Conservation (phyloP, 2,329 filamentous ascomycete species). For the Fusarium sp. region DNA sequence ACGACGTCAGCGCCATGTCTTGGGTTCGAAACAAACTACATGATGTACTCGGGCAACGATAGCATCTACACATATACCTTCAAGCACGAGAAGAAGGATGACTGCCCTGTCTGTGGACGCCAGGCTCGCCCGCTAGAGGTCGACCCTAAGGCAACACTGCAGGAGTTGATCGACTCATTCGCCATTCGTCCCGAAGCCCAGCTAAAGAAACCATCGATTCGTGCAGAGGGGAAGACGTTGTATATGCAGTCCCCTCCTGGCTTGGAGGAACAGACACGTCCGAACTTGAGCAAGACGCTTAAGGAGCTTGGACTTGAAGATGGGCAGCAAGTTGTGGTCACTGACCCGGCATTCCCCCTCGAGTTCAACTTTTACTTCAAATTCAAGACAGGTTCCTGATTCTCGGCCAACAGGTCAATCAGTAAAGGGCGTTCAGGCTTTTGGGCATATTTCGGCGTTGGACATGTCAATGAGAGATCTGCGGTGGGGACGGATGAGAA, state of each 20-base stretch:
- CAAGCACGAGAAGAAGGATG: constrained; percentile 90
- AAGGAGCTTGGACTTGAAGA: constrained; percentile 77
- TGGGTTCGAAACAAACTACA: constrained; percentile 87
- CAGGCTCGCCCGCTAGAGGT: constrained; percentile 81
- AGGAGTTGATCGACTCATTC: constrained; percentile 87
- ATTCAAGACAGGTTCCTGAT: constrained; percentile 55
- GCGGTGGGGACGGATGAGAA: constrained; percentile 24
- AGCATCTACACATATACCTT: constrained; percentile 98
- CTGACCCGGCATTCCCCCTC: constrained; percentile 88
- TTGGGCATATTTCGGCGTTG: constrained; percentile 50
- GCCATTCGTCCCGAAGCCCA: constrained; percentile 89
- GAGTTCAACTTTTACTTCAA: constrained; percentile 71
- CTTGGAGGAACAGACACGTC: constrained; percentile 85
- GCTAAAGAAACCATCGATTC: constrained; percentile 91
- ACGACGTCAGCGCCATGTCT: constrained; percentile 85
- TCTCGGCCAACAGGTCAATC: neutral
- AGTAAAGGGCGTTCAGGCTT: constrained; percentile 38
- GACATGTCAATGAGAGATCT: constrained; percentile 22
- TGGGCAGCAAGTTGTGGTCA: constrained; percentile 91
- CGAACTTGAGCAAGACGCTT: constrained; percentile 84
- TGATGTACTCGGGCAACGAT: constrained; percentile 99
- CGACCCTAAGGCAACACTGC: constrained; percentile 77
- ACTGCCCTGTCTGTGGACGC: constrained; percentile 94
- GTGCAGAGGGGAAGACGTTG: constrained; percentile 82
- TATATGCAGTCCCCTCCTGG: constrained; percentile 89